A percentile compares a stretch with the other conserved stretches of the same genome.
Evolutionary conservation across 1,284 basidiomycete genomes (phyloP).

Genomic region (Rhizopogon hawkerae): DNA sequence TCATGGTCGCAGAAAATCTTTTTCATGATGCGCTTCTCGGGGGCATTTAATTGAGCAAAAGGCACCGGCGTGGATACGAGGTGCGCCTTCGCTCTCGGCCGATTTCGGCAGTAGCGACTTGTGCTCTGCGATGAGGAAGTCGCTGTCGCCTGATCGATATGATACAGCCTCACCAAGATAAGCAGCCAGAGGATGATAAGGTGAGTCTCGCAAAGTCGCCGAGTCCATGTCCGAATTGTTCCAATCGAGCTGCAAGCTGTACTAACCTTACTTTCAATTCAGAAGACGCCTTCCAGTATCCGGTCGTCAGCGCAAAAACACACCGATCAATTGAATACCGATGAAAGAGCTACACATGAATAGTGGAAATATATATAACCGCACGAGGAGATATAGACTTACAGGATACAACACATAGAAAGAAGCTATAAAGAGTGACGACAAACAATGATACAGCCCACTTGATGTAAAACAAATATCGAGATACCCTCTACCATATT

Average conservation of each 20-base stretch:
- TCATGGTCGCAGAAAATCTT: conserved; percentile 20
- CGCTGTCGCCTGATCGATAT: too few species aligned
- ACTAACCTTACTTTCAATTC: not conserved
- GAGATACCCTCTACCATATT: conserved; percentile 50
- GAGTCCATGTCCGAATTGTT: not conserved
- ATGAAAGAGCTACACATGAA: conserved; percentile 1
- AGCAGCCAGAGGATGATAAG: too few species aligned
- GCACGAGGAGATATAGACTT: conserved; percentile 15
- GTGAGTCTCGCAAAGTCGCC: too few species aligned
- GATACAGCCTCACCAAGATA: too few species aligned
- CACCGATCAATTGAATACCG: not conserved
- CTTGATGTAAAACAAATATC: conserved; percentile 1
- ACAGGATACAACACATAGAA: conserved; percentile 15
- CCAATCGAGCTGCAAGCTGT: not conserved
- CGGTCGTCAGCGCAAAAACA: not conserved
- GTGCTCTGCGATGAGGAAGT: not conserved
- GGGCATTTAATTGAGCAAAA: conserved; percentile 6
- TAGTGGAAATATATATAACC: conserved; percentile 2
- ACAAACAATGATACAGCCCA: conserved; percentile 10
- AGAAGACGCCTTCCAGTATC: too few species aligned
- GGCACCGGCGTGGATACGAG: conserved; percentile 13
- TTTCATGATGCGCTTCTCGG: conserved; percentile 17
- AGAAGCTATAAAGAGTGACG: conserved; percentile 13
- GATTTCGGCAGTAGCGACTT: not conserved
- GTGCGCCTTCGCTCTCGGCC: not conserved